Base-by-base conservation (phyloP, 2,329 filamentous ascomycete genomes). In the Fonsecaea multimorphosa region DNA sequence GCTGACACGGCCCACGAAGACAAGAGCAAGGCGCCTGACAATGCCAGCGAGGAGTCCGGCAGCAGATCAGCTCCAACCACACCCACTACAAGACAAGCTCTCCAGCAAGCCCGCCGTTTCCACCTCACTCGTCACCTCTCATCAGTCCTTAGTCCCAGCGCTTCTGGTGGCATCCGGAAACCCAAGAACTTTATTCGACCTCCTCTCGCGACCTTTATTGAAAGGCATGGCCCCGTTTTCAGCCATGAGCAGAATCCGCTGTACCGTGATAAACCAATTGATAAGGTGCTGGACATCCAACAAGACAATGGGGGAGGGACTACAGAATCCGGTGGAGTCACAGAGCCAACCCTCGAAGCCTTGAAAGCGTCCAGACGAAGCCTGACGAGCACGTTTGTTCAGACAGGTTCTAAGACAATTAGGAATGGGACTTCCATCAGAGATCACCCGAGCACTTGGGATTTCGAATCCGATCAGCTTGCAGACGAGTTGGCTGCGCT, bases 401-500 rank as follows among this genome's bases (percentile, higher is more conserved):
- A 65, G 54, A 60, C 68, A 16, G 61, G 54, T 2, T 51, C 66
- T 3, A 40, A 63, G 8, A 31, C 46, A 9, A 34, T 36, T 9
- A 72, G 68, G 55, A 72, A 64, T 16, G 79, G 79, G 36, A 76
- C 76, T 36, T 76, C 76, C 22, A 76, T 77, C 1, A 70, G 73
- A 61, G 73, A 75, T 31, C 72, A 76, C 46, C 75, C 79, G 29
- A 76, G 71, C 62, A 79, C 74, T 24, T 79, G 78, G 76, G 77
- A 82, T 56, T 73, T 79, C 63, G 76, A 80, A 32, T 80, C 79
- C 12, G 78, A 80, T 57, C 75, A 76, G 36, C 72, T 82, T 24
- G 80, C 78, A 1, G 67, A 73, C 44, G 78, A 82, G 57, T 73
- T 82, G 27, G 77, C 79, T 55, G 74, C 78, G 54, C 74, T 82